A percentile compares a stretch with the other conserved stretches of the same genome.
Conservation (phyloP, 805 yeast species). For the Wickerhamiella slavikovae region DNA sequence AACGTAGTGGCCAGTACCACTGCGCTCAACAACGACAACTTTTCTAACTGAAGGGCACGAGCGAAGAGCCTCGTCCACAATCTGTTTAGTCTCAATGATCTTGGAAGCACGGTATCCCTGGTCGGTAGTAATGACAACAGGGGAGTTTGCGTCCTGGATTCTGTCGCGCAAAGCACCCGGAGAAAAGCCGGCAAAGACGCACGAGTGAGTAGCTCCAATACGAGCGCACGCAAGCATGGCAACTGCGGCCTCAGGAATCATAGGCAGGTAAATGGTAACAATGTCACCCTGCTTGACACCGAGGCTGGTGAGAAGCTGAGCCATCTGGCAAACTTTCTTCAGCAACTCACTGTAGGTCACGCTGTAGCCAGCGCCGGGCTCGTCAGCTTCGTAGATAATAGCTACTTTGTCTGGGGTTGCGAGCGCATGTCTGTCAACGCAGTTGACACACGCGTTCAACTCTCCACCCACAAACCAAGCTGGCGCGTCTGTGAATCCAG, state of each 20-base stretch:
- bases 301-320: constrained; percentile 60
- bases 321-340: constrained; percentile 65
- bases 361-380: constrained; percentile 46
- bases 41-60: constrained; percentile 51
- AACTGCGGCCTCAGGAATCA: constrained; percentile 90
- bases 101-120: constrained; percentile 82
- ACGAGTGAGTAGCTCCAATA: constrained; percentile 90
- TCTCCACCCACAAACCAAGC: constrained; percentile 93
- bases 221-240: constrained; percentile 87
- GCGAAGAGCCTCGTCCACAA: constrained; percentile 84
- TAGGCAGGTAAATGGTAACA: constrained; percentile 89
- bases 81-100: constrained; percentile 74
- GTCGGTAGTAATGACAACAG: constrained; percentile 80
- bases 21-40: constrained; percentile 75
- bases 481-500: constrained; percentile 19
- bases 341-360: constrained; percentile 76
- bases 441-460: constrained; percentile 79
- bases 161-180: constrained; percentile 85
- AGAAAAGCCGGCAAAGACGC: constrained; percentile 90
- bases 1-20: constrained; percentile 59
- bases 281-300: constrained; percentile 90
- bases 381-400: constrained; percentile 81
- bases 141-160: constrained; percentile 67
- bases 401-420: constrained; percentile 55
- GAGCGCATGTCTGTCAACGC: constrained; percentile 90